A percentile compares a stretch with the other conserved stretches of the same genome.
Evolutionary conservation across 805 yeast species (phyloP).

Genomic region (Kazachstania taianensis): DNA sequence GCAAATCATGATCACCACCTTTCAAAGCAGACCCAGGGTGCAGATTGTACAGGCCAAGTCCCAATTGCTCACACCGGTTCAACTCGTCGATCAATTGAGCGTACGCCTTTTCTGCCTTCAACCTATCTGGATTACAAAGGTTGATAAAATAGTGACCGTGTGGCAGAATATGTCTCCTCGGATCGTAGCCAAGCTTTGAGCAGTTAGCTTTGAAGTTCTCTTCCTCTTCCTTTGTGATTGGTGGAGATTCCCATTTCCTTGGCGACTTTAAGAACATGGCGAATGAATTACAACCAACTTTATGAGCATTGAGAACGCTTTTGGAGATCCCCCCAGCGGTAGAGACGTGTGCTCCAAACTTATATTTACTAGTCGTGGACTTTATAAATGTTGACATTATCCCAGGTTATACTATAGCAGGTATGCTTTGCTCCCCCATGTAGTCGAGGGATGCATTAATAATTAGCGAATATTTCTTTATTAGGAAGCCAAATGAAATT

Average conservation of each 20-base stretch:
- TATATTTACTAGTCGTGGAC: constrained; percentile 36
- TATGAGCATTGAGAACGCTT: constrained; percentile 48
- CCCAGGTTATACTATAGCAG: too few species aligned
- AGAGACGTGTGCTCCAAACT: constrained; percentile 85
- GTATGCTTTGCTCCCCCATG: too few species aligned
- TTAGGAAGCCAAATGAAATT: too few species aligned
- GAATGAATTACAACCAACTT: constrained; percentile 59
- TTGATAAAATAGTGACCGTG: constrained; percentile 94
- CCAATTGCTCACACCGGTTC: constrained; percentile 72
- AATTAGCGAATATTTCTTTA: too few species aligned
- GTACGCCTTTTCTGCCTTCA: constrained; percentile 65
- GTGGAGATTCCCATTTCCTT: constrained; percentile 83
- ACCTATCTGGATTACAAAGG: constrained; percentile 80
- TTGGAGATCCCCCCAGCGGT: constrained; percentile 73
- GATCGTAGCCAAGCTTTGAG: constrained; percentile 52
- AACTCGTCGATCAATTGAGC: constrained; percentile 79
- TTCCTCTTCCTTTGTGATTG: constrained; percentile 56
- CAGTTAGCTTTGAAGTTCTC: constrained; percentile 56
- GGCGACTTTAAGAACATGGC: constrained; percentile 89
- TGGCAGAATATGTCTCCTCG: constrained; percentile 73
- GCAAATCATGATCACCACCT: constrained; percentile 49
- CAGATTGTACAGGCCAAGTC: constrained; percentile 79
- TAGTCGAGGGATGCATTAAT: too few species aligned
- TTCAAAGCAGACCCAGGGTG: constrained; percentile 87
- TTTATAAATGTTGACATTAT: constrained; percentile 33